Base-by-base conservation (phyloP, 345 rosid genomes). In the Hypericum perforatum region DNA sequence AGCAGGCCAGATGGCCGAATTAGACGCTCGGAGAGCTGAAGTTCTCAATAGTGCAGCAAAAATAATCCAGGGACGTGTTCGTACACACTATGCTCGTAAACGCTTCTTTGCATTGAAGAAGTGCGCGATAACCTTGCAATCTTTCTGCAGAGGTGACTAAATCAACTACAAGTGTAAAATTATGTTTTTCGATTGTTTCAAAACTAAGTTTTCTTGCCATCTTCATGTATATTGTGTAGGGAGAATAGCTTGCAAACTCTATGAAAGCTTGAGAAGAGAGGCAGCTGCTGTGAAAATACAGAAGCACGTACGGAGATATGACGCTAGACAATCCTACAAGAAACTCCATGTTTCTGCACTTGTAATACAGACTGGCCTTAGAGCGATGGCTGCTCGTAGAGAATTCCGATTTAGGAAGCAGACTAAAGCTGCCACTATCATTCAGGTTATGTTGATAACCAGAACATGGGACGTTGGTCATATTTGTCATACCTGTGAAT, bases 1-100 rank as follows among this genome's bases (percentile, higher is more conserved):
- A 70, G 96, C 95, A 9, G 98, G 98, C 63, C 98, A 92, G 76
- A 92, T 92, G 98, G 98, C 98, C 61, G 98, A 92, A 71, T 71
- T 92, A 49, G 98, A 92, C 63, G 84, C 95, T 52, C 65, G 82
- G 58, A 85, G 98, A 59, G 66, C 96, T 39, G 88, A 76, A 68
- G 82, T 92, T 10, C 86, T 92, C 65, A 80, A 70, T 57, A 68
- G 29, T 47, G 98, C 96, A 53, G 98, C 98, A 8, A 87, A 76
- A 78, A 80, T 68, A 0, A 80, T 92, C 63, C 98, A 92, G 67
- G 63, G 94, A 40, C 81, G 86, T 0, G 62, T 88, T 51, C 67
- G 78, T 13, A 88, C 98, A 59, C 84, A 85, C 51, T 63, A 66
- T 7, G 78, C 94, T 67, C 86, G 73, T 40, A 88, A 68, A 74